Conservation (phyloP, 495 filamentous ascomycete species). For the Cercophora sp. region DNA sequence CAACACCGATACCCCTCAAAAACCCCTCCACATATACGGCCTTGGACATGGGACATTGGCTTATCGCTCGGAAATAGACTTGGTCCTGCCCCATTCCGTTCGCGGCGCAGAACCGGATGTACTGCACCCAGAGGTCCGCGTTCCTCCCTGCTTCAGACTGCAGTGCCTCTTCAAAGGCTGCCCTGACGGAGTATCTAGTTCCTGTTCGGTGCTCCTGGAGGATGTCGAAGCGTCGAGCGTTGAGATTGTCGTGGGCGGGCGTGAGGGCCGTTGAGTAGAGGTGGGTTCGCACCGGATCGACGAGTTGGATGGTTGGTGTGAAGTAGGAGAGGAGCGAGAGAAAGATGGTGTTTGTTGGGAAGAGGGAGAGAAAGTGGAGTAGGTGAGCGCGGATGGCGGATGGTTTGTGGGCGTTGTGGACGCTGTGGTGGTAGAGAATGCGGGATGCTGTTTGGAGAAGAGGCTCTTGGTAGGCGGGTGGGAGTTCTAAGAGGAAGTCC, state of each 20-base stretch:
- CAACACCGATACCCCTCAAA: slow-evolving; percentile 24
- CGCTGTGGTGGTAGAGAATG: slow-evolving; percentile 66
- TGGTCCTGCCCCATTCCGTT: too few relatives aligned
- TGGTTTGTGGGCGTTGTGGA: slow-evolving; percentile 59
- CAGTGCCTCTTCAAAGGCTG: slow-evolving; percentile 70
- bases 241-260: slow-evolving; percentile 39
- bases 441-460: slow-evolving; percentile 62
- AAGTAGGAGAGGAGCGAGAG: slow-evolving; percentile 66
- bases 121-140: slow-evolving; percentile 62
- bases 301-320: slow-evolving; percentile 55
- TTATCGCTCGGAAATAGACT: slow-evolving; percentile 66
- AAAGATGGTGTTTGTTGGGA: slow-evolving; percentile 77
- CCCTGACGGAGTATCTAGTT: slow-evolving; percentile 57
- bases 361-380: slow-evolving; percentile 52
- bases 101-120: slow-evolving; percentile 51
- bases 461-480: slow-evolving; percentile 51
- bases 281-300: slow-evolving; percentile 65
- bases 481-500: slow-evolving; percentile 40
- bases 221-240: slow-evolving; percentile 64
- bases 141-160: slow-evolving; percentile 34
- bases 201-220: slow-evolving; percentile 57
- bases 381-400: slow-evolving; percentile 58
- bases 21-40: slow-evolving; percentile 63
- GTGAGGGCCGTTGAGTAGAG: slow-evolving; percentile 46
- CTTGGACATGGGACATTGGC: slow-evolving; percentile 73